Evolutionary conservation across 371 early-diverging fungal genomes (phyloP), one percentile per base, ranked within the genome.

Genomic region (Fennellomyces sp.): DNA sequence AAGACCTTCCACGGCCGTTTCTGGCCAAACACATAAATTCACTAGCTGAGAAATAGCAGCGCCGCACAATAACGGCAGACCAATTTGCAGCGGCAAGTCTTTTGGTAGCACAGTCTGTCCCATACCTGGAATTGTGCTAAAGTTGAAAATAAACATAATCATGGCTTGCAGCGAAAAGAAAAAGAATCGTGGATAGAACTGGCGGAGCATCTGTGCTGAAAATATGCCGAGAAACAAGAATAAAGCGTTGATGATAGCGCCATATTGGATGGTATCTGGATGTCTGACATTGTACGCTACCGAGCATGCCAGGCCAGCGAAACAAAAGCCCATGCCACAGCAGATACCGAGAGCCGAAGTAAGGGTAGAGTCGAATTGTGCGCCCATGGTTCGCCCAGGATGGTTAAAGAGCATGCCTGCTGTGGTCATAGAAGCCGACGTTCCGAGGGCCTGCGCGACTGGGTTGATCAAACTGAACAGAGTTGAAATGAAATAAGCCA

Each of bases 1-100:
- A 52, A 81, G 52, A 8, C 81, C 81, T 52, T 81, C 78, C 0
- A 78, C 73, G 10, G 81, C 81, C 5, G 81, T 72, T 56, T 81
- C 81, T 23, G 76, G 78, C 81, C 81, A 81, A n/a, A 72, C 50
- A 8, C 70, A 26, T 1, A 81, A 45, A 50, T 81, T 81, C 35
- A 76, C 72, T 2, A 73, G 41, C 11, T 78, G 57, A 12, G 68
- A 63, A 15, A 72, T 45, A 7, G 60, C 66, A n/a, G 65, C 63
- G 11, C 72, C 72, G 15, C 48, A 30, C 13, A 63, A 27, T n/a
- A 72, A 39, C 2, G 72, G 68, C 15, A 68, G 45, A 5, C 65
- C 72, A 33, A 64, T 61, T 6, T 58, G 35, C 1, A 68, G 52
- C 2, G 65, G 65, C 5, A 63, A 29, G 2, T 48, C 10, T 0